Percentiles rank a stretch among this genome's conserved stretches.
Conservation (phyloP, 495 filamentous ascomycete genomes). For the Xylaria telfairii region DNA sequence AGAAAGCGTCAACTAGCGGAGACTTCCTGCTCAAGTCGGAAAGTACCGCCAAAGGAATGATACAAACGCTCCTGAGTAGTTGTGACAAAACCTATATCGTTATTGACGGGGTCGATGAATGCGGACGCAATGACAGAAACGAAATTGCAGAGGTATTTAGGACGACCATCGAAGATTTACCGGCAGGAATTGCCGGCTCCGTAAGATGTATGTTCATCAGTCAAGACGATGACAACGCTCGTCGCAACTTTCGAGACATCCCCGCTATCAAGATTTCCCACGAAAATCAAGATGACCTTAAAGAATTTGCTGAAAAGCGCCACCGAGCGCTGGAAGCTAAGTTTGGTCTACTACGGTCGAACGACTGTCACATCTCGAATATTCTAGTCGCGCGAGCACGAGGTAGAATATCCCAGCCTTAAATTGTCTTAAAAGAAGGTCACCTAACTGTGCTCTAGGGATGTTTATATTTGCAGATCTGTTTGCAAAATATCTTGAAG, state of each 20-base stretch:
- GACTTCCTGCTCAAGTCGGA: slow-evolving; percentile 31
- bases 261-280: not conserved
- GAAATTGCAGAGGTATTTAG: slow-evolving; percentile 30
- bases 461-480: slow-evolving; percentile 58
- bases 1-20: slow-evolving; percentile 32
- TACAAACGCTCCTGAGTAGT: slow-evolving; percentile 30
- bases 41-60: not conserved
- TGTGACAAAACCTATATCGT: slow-evolving; percentile 38
- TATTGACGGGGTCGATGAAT: slow-evolving; percentile 52
- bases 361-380: not conserved
- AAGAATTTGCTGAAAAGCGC: not conserved
- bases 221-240: slow-evolving; percentile 4
- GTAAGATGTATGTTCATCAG: slow-evolving; percentile 3
- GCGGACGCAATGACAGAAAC: slow-evolving; percentile 33
- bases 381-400: not conserved
- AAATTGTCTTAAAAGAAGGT: not conserved
- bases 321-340: not conserved
- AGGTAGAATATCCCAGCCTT: not conserved
- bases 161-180: slow-evolving; percentile 20
- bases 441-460: slow-evolving; percentile 31
- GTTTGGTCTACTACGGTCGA: not conserved
- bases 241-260: not conserved
- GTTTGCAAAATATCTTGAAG: slow-evolving; percentile 46
- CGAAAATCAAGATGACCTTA: not conserved
- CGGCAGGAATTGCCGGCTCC: not conserved